Evolutionary conservation across 2,329 filamentous ascomycete genomes (phyloP).

Genomic region (Colletotrichum acutatum): DNA sequence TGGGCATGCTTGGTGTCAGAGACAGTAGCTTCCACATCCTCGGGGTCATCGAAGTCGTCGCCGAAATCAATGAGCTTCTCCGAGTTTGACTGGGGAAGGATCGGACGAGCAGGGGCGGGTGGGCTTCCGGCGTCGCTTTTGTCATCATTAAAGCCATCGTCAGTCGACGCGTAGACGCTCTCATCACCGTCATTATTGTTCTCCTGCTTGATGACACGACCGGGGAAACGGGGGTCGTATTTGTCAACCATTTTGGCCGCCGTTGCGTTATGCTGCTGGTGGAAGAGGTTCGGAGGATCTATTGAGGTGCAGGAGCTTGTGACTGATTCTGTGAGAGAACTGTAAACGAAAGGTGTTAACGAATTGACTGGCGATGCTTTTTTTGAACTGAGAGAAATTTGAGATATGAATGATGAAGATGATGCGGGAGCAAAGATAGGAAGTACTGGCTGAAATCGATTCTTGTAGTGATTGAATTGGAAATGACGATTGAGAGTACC

Average conservation of each 20-base stretch:
- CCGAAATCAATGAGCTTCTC: constrained; percentile 24
- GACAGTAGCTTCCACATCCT: neutral
- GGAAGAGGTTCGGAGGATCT: too few relatives aligned
- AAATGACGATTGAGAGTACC: neutral
- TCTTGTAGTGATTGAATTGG: neutral
- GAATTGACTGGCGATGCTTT: neutral
- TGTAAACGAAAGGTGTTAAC: neutral
- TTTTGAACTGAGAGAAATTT: too few relatives aligned
- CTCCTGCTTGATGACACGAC: neutral
- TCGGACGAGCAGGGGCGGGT: neutral
- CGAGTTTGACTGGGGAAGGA: neutral
- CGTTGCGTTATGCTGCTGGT: neutral
- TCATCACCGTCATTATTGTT: neutral
- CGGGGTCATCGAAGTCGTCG: neutral
- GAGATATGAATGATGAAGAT: neutral
- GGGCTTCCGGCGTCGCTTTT: neutral
- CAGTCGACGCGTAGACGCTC: constrained; percentile 16
- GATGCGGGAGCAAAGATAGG: neutral
- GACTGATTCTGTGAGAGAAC: neutral
- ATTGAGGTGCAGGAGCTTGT: neutral
- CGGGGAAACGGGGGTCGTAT: neutral
- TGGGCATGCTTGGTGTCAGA: too few relatives aligned
- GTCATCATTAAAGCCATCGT: constrained; percentile 23
- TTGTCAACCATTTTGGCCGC: neutral
- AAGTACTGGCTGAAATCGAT: neutral